Conservation (phyloP, 1,139 yeast genomes). For the Taphrina betulina region DNA sequence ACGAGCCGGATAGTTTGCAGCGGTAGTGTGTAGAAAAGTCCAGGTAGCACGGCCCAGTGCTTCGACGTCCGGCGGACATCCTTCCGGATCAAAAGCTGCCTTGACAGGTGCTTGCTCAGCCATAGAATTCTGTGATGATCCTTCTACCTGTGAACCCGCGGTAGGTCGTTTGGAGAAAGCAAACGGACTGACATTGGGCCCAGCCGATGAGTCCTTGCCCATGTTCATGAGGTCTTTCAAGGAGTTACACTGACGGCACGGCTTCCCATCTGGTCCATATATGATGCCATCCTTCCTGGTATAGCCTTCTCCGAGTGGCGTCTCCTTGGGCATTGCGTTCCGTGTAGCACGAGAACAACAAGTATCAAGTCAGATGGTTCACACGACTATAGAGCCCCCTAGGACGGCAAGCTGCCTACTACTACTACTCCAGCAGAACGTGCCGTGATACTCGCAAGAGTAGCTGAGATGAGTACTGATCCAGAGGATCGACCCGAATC, state of each 20-base stretch:
- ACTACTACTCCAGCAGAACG: no score
- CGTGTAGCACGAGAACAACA: no score
- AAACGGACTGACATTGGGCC: constrained; percentile 20
- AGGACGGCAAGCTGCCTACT: no score
- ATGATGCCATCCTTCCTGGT: constrained; percentile 26
- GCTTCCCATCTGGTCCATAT: constrained; percentile 32
- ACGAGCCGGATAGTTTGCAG: constrained; percentile 78
- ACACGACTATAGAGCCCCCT: no score
- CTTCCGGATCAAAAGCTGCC: constrained; percentile 44
- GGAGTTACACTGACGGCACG: constrained; percentile 27
- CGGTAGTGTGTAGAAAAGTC: constrained; percentile 87
- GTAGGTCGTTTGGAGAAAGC: constrained; percentile 27
- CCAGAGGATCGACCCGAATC: no score
- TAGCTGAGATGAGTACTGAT: no score
- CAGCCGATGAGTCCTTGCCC: constrained; percentile 1
- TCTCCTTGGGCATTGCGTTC: background rate
- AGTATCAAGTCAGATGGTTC: no score
- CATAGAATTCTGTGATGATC: background rate
- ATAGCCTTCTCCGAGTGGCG: constrained; percentile 18
- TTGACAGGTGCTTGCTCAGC: background rate
- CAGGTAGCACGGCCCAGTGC: constrained; percentile 82
- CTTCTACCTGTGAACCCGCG: background rate
- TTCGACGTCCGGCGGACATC: constrained; percentile 85
- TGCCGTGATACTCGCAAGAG: no score
- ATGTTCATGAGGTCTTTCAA: constrained; percentile 23